Conservation (phyloP, 148 eudicot genomes). For the Persicaria maculosa region DNA sequence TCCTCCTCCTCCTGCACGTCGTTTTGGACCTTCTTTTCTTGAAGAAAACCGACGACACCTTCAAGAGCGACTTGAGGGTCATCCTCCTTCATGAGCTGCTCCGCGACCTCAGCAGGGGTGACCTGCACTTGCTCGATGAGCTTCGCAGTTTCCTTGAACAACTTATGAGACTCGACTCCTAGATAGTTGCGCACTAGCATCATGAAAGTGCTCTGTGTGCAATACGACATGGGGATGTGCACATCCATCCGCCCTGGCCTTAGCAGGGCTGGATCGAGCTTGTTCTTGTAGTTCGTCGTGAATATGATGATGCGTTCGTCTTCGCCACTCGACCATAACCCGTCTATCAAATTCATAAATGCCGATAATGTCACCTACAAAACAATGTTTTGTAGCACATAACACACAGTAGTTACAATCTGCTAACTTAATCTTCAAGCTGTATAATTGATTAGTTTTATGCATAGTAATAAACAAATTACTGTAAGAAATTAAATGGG, state of each 20-base stretch:
- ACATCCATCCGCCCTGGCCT: slow-evolving; percentile 50
- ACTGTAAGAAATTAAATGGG: no score
- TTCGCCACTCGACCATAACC: slow-evolving; percentile 45
- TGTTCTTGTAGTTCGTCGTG: slow-evolving; percentile 46
- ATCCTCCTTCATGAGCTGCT: slow-evolving; percentile 20
- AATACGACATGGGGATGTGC: slow-evolving; percentile 52
- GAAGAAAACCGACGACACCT: slow-evolving; percentile 17
- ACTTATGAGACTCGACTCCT: slow-evolving; percentile 24
- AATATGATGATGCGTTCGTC: slow-evolving; percentile 44
- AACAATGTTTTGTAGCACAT: neutral
- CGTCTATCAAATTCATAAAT: slow-evolving; percentile 37
- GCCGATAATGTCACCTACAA: slow-evolving; percentile 34
- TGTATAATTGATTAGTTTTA: no score
- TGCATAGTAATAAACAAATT: no score
- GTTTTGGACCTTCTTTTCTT: neutral
- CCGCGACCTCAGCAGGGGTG: slow-evolving; percentile 30
- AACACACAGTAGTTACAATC: no score
- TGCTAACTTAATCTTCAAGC: no score
- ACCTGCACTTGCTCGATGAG: slow-evolving; percentile 19
- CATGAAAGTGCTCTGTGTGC: slow-evolving; percentile 30
- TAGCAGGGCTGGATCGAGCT: slow-evolving; percentile 37
- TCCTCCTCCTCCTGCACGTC: no score
- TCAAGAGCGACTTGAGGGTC: slow-evolving; percentile 16
- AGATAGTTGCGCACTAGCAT: slow-evolving; percentile 41
- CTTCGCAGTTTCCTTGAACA: slow-evolving; percentile 30